A percentile compares a stretch with the other conserved stretches of the same genome.
Conservation (phyloP, 768 basidiomycete species). For the Tricholomella constricta region DNA sequence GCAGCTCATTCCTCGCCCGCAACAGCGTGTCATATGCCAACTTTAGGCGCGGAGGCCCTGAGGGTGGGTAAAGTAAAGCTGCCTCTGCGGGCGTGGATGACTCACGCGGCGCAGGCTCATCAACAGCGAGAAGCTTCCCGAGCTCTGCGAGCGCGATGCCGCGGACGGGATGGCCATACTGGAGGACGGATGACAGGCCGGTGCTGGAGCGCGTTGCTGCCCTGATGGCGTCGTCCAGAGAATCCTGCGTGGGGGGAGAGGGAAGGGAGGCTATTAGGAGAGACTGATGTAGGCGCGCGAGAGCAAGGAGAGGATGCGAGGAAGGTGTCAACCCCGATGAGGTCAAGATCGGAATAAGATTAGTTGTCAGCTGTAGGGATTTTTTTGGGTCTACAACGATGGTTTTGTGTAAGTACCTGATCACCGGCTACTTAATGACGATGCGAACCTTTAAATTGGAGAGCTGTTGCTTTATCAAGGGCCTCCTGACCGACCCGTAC, state of each 20-base stretch:
- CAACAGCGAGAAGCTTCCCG: slow-evolving; percentile 79
- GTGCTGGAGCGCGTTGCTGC: slow-evolving; percentile 53
- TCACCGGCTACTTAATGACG: too few relatives aligned
- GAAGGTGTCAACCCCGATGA: slow-evolving; percentile 63
- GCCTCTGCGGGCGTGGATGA: slow-evolving; percentile 17
- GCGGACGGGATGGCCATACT: slow-evolving; percentile 73
- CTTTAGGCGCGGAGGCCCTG: slow-evolving; percentile 61
- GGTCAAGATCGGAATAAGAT: slow-evolving; percentile 64
- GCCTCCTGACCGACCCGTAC: slow-evolving; percentile 72
- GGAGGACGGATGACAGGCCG: slow-evolving; percentile 56
- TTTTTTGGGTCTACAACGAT: slow-evolving; percentile 52
- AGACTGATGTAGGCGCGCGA: slow-evolving; percentile 70
- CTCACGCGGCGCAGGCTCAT: slow-evolving; percentile 58
- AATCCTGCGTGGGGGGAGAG: slow-evolving; percentile 42
- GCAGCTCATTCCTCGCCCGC: slow-evolving; percentile 59
- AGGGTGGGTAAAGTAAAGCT: slow-evolving; percentile 57
- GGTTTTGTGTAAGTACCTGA: slow-evolving; percentile 2
- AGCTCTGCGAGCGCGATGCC: slow-evolving; percentile 77
- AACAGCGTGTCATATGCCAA: slow-evolving; percentile 67
- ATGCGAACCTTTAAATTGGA: slow-evolving; percentile 60
- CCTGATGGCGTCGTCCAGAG: slow-evolving; percentile 65
- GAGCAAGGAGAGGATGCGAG: slow-evolving; percentile 75
- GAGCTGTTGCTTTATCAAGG: slow-evolving; percentile 64
- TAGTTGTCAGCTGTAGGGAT: slow-evolving; percentile 59
- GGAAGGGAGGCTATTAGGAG: slow-evolving; percentile 60